Percentiles rank a stretch among this genome's conserved stretches.
Evolutionary conservation across 139 green algal genomes (phyloP).

Genomic region (Chlorella sp.): DNA sequence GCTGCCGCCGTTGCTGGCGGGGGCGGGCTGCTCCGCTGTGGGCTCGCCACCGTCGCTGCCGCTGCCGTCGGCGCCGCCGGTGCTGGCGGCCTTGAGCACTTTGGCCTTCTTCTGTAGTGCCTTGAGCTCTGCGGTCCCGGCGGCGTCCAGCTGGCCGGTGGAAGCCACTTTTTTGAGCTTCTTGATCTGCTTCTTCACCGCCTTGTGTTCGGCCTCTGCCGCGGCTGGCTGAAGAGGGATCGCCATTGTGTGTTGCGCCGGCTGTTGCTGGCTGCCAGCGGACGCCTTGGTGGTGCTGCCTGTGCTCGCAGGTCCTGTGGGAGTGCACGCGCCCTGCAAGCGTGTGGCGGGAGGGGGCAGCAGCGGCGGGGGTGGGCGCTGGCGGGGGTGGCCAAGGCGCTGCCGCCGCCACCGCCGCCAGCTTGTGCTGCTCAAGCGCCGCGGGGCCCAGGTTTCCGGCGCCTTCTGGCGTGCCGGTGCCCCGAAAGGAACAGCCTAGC

Average conservation of each 20-base stretch:
- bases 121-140: slow-evolving; percentile 13
- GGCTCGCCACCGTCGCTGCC: slow-evolving; percentile 19
- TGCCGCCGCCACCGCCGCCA: too few relatives aligned
- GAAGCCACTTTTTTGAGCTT: slow-evolving; percentile 27
- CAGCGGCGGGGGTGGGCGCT: not conserved
- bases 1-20: not conserved
- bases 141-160: slow-evolving; percentile 19
- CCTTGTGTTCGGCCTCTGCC: slow-evolving; percentile 20
- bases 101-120: slow-evolving; percentile 30
- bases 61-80: not conserved
- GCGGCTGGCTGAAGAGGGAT: not conserved
- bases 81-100: slow-evolving; percentile 2
- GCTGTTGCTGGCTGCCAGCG: not conserved
- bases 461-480: too few relatives aligned
- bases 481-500: too few relatives aligned
- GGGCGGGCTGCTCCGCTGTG: not conserved
- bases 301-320: not conserved
- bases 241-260: not conserved
- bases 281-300: not conserved
- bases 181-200: slow-evolving; percentile 32
- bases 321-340: not conserved
- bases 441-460: too few relatives aligned
- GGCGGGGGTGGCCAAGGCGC: too few relatives aligned
- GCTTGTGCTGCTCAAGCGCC: too few relatives aligned
- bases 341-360: not conserved